A percentile compares a stretch with the other conserved stretches of the same genome.
Conservation (phyloP, 805 yeast species). For the Wickerhamiella azyma region DNA sequence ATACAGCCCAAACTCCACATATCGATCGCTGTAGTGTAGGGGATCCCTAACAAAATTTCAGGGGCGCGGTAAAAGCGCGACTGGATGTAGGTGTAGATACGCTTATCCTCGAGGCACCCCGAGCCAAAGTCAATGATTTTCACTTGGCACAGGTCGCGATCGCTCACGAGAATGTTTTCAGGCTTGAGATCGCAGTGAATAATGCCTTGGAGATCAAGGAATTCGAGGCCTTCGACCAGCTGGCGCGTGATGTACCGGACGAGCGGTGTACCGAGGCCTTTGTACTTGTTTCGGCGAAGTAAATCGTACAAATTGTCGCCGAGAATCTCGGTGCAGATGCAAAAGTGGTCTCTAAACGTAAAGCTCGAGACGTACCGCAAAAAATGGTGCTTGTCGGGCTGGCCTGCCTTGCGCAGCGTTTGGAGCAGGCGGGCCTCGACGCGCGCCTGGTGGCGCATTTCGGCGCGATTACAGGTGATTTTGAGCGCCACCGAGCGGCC, state of each 20-base stretch:
- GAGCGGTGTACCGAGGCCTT: conserved; percentile 25
- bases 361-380: conserved; percentile 54
- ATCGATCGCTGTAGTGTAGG: conserved; percentile 82
- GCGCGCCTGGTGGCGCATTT: conserved; percentile 65
- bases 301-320: conserved; percentile 52
- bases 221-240: conserved; percentile 44
- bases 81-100: conserved; percentile 91
- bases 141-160: conserved; percentile 33
- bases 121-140: conserved; percentile 73
- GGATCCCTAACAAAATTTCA: conserved; percentile 81
- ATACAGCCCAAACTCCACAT: conserved; percentile 98
- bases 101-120: conserved; percentile 42
- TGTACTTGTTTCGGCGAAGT: conserved; percentile 27
- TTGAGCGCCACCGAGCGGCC: conserved; percentile 55
- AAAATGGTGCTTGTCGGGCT: conserved; percentile 28
- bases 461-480: conserved; percentile 56
- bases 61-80: conserved; percentile 95
- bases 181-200: conserved; percentile 84
- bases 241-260: conserved; percentile 37
- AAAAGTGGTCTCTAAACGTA: conserved; percentile 68
- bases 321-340: conserved; percentile 62
- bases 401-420: conserved; percentile 29
- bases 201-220: conserved; percentile 40
- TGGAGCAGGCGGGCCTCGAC: conserved; percentile 60
- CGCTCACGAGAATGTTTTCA: conserved; percentile 55